These are phyloP conservation scores for Leptodontidium sp. DNA, from an alignment of 2,329 filamentous ascomycete species.

Conservation along the genomic window DNA sequence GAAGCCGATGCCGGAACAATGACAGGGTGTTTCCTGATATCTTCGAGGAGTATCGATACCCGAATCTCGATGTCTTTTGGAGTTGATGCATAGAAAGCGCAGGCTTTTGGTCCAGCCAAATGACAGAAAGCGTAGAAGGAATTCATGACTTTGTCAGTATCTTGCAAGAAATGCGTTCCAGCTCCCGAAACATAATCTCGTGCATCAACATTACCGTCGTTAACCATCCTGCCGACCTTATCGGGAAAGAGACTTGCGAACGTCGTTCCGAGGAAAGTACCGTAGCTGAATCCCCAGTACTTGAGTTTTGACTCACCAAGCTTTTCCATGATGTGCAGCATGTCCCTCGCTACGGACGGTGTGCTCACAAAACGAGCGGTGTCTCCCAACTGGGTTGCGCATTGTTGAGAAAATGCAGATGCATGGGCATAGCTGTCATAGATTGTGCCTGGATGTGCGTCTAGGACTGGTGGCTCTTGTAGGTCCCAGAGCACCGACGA, in stretches of 20 bases:
- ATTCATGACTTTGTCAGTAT: slow-evolving; percentile 43
- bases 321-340: slow-evolving; percentile 47
- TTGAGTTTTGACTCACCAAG: slow-evolving; percentile 48
- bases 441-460: slow-evolving; percentile 56
- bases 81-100: slow-evolving; percentile 39
- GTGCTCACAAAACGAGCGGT: slow-evolving; percentile 38
- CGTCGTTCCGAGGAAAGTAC: slow-evolving; percentile 53
- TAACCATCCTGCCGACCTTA: slow-evolving; percentile 52
- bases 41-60: slow-evolving; percentile 49
- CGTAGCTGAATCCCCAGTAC: slow-evolving; percentile 62
- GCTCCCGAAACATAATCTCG: slow-evolving; percentile 42
- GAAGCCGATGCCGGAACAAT: slow-evolving; percentile 35
- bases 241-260: slow-evolving; percentile 55
- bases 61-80: slow-evolving; percentile 39
- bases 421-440: slow-evolving; percentile 57
- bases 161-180: slow-evolving; percentile 53
- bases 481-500: slow-evolving; percentile 52
- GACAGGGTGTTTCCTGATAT: slow-evolving; percentile 48
- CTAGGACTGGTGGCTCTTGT: slow-evolving; percentile 54
- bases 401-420: slow-evolving; percentile 53
- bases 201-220: slow-evolving; percentile 42
- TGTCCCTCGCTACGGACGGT: slow-evolving; percentile 46
- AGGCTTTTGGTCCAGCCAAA: slow-evolving; percentile 46
- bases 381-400: slow-evolving; percentile 40
- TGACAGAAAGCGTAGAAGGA: slow-evolving; percentile 44